A percentile compares a stretch with the other conserved stretches of the same genome.
These are phyloP conservation scores for Entomortierella chlamydospora DNA, from an alignment of 192 early-diverging fungal species.

Conservation along the genomic window DNA sequence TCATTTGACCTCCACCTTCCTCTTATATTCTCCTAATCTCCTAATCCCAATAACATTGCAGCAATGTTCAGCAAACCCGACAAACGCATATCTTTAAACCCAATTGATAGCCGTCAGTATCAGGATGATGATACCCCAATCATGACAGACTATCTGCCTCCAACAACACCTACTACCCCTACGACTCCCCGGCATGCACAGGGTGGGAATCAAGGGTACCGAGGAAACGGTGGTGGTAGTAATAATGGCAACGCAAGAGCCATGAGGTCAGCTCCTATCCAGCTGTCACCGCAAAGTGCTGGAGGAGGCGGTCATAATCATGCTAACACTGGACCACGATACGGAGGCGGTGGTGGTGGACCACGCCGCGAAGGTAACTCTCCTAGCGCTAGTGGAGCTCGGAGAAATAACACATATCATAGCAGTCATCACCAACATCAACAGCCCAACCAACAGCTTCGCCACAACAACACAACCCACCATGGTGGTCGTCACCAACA, in stretches of 20 bases:
- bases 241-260: neutral
- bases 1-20: neutral
- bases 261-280: slow-evolving; percentile 1
- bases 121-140: slow-evolving; percentile 38
- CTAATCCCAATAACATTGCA: no score
- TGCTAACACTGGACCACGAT: no score
- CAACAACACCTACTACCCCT: slow-evolving; percentile 40
- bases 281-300: neutral
- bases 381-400: slow-evolving; percentile 14
- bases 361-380: neutral
- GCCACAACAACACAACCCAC: slow-evolving; percentile 21
- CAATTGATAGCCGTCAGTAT: slow-evolving; percentile 36
- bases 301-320: slow-evolving; percentile 1
- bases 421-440: slow-evolving; percentile 8
- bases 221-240: slow-evolving; percentile 9
- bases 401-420: slow-evolving; percentile 44
- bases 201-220: slow-evolving; percentile 6
- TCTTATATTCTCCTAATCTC: neutral
- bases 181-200: slow-evolving; percentile 24
- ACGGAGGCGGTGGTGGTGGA: neutral
- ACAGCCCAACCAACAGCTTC: slow-evolving; percentile 12
- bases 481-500: slow-evolving; percentile 13
- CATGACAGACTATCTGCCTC: slow-evolving; percentile 41
- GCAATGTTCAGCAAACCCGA: slow-evolving; percentile 38
- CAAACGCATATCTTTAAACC: slow-evolving; percentile 48